phyloP scores from a whole-genome alignment of 768 basidiomycete species.

The Terana coerulea region DNA sequence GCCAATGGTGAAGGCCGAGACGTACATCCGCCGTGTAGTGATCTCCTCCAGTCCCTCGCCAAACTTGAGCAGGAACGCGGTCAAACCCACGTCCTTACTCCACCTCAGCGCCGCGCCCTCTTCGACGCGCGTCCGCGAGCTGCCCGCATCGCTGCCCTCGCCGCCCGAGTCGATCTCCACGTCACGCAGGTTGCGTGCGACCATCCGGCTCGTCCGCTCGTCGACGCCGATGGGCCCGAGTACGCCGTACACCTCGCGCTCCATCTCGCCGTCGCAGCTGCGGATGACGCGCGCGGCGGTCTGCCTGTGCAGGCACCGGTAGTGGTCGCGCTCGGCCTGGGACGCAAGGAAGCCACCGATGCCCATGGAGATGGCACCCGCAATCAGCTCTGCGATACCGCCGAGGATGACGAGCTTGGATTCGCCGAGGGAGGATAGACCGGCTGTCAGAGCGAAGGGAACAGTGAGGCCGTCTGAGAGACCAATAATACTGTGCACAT shows the following conservation, averaged over 20 bases:
- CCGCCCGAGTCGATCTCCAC: constrained; percentile 46
- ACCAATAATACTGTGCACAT: constrained; percentile 67
- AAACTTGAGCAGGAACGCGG: constrained; percentile 93
- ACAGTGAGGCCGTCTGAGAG: constrained; percentile 88
- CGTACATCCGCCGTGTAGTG: constrained; percentile 76
- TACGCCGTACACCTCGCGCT: constrained; percentile 87
- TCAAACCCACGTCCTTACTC: constrained; percentile 80
- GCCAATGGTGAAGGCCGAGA: constrained; percentile 93
- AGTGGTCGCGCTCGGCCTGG: constrained; percentile 95
- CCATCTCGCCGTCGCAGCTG: constrained; percentile 93
- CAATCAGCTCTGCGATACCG: constrained; percentile 93
- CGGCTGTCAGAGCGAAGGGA: constrained; percentile 88
- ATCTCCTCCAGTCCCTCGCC: constrained; percentile 96
- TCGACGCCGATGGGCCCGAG: constrained; percentile 90
- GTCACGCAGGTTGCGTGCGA: constrained; percentile 71
- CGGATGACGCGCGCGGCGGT: constrained; percentile 81
- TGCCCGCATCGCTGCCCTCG: constrained; percentile 12
- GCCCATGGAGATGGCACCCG: constrained; percentile 97
- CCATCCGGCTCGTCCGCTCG: constrained; percentile 70
- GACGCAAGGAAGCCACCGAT: constrained; percentile 97
- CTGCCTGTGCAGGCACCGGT: constrained; percentile 70
- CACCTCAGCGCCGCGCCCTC: constrained; percentile 57
- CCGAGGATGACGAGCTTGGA: constrained; percentile 91
- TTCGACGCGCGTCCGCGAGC: constrained; percentile 34
- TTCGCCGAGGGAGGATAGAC: constrained; percentile 83